These are phyloP conservation scores for Chytriomyces confervae DNA, from an alignment of 192 early-diverging fungal genomes.

Conservation along the genomic window DNA sequence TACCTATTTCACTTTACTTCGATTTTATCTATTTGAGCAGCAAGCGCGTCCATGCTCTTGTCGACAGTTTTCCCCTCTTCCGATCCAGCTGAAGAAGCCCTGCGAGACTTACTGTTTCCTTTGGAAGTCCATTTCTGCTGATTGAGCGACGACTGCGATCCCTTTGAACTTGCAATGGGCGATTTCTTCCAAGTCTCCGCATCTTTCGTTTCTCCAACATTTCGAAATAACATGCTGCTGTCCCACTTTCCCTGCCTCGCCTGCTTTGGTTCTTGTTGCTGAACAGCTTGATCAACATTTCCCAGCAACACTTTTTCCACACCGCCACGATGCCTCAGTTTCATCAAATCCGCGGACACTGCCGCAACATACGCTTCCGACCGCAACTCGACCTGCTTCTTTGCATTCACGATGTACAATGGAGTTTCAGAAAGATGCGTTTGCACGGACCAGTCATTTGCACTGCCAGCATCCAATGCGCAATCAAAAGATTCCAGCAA, in stretches of 20 bases:
- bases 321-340: not conserved
- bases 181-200: too few relatives aligned
- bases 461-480: not conserved
- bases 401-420: constrained; percentile 2
- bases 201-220: not conserved
- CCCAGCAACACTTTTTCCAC: not conserved
- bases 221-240: not conserved
- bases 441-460: constrained; percentile 14
- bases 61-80: too few relatives aligned
- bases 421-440: not conserved
- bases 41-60: too few relatives aligned
- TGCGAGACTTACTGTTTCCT: too few relatives aligned
- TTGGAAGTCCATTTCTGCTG: too few relatives aligned
- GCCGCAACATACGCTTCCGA: not conserved
- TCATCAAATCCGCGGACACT: not conserved
- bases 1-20: too few relatives aligned
- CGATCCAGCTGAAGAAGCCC: too few relatives aligned
- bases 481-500: not conserved
- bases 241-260: not conserved
- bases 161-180: too few relatives aligned
- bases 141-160: too few relatives aligned
- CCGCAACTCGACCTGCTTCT: not conserved
- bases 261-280: not conserved
- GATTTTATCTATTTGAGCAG: too few relatives aligned
- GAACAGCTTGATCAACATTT: not conserved